phyloP scores from a whole-genome alignment of 352 stramenopile species.

The Pilasporangium apinafurcum region DNA sequence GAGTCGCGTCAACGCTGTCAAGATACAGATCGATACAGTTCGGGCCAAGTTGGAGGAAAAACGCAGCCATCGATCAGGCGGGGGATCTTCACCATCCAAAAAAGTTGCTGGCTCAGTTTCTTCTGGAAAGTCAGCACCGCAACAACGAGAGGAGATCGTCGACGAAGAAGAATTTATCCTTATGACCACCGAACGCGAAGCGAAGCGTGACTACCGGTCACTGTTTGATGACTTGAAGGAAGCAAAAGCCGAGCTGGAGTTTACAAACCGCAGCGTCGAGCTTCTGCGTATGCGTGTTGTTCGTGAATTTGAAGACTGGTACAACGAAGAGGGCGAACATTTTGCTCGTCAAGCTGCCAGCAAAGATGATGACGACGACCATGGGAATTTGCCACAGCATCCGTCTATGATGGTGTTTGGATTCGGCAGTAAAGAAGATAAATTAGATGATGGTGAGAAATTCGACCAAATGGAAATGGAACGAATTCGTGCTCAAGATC shows the following conservation, averaged over 20 bases:
- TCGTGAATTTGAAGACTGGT: constrained; percentile 83
- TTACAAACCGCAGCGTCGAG: constrained; percentile 61
- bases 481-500: constrained; percentile 78
- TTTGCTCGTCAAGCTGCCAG: constrained; percentile 22
- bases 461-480: constrained; percentile 91
- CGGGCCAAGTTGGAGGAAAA: constrained; percentile 63
- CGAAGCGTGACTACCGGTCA: constrained; percentile 79
- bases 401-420: constrained; percentile 4
- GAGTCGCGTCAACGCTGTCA: constrained; percentile 69
- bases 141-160: constrained; percentile 71
- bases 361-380: constrained; percentile 22
- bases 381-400: constrained; percentile 2
- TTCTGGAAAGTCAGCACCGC: neutral
- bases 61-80: constrained; percentile 19
- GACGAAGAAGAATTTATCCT: constrained; percentile 91
- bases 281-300: constrained; percentile 70
- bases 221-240: constrained; percentile 85
- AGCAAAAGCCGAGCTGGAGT: constrained; percentile 61
- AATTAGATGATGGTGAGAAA: constrained; percentile 88
- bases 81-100: too few relatives aligned
- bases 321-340: constrained; percentile 43
- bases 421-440: constrained; percentile 60
- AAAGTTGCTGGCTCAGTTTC: too few relatives aligned
- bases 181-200: constrained; percentile 77
- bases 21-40: constrained; percentile 66